These are phyloP conservation scores for Endoconidiophora polonica DNA, from an alignment of 2,329 filamentous ascomycete genomes.

Conservation along the genomic window DNA sequence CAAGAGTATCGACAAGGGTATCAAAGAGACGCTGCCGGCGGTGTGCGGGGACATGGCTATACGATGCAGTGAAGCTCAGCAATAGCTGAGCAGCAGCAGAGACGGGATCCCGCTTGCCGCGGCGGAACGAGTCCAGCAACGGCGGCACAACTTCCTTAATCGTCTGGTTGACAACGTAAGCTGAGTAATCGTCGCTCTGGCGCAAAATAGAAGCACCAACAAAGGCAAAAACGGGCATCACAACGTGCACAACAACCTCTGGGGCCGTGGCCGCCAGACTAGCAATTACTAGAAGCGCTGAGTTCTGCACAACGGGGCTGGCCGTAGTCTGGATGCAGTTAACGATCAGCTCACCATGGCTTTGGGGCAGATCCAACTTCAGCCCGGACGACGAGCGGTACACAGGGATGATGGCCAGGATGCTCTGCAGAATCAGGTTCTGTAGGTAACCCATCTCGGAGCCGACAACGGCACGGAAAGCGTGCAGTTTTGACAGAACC, in stretches of 20 bases:
- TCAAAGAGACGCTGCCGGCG: conserved; percentile 68
- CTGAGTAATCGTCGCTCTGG: conserved; percentile 92
- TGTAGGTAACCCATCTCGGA: conserved; percentile 86
- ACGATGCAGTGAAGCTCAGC: conserved; percentile 91
- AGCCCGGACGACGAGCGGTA: conserved; percentile 45
- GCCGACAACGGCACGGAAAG: conserved; percentile 62
- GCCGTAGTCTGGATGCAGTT: conserved; percentile 85
- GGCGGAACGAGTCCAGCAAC: conserved; percentile 67
- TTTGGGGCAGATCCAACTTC: conserved; percentile 49
- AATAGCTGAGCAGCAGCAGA: conserved; percentile 75
- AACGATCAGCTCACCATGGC: conserved; percentile 79
- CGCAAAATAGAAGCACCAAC: conserved; percentile 84
- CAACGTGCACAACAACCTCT: conserved; percentile 81
- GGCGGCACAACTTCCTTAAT: conserved; percentile 89
- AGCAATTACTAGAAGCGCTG: conserved; percentile 73
- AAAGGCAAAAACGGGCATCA: conserved; percentile 98
- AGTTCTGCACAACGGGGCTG: conserved; percentile 86
- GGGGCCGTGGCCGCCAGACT: conserved; percentile 75
- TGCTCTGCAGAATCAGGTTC: conserved; percentile 63
- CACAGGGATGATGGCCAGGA: conserved; percentile 69
- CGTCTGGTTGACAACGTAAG: conserved; percentile 87
- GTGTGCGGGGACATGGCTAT: conserved; percentile 86
- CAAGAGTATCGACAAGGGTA: conserved; percentile 70
- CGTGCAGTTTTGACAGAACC: conserved; percentile 71
- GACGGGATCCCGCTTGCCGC: conserved; percentile 61